These are phyloP conservation scores for Saccharomyces jurei DNA, from an alignment of 805 yeast species.

Conservation along the genomic window DNA sequence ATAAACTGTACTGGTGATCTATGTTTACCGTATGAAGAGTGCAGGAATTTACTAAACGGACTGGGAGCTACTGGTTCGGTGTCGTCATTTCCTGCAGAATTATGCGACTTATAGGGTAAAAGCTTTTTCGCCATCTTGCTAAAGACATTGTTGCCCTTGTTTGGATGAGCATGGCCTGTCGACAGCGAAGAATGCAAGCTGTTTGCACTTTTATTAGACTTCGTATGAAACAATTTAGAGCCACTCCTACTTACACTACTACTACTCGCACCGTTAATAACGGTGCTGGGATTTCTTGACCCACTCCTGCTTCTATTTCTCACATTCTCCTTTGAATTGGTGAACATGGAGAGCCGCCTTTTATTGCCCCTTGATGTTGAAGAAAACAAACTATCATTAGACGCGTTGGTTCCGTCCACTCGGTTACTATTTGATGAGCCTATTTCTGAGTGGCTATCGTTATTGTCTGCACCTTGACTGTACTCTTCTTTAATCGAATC, in stretches of 20 bases:
- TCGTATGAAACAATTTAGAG: neutral
- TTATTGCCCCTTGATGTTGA: neutral
- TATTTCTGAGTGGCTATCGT: neutral
- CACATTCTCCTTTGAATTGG: neutral
- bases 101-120: slow-evolving; percentile 18
- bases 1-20: slow-evolving; percentile 27
- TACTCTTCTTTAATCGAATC: slow-evolving; percentile 13
- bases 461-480: neutral
- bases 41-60: slow-evolving; percentile 26
- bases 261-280: neutral
- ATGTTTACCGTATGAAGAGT: slow-evolving; percentile 27
- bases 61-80: slow-evolving; percentile 21
- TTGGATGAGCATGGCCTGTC: neutral
- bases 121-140: slow-evolving; percentile 16
- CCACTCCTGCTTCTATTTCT: neutral
- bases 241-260: neutral
- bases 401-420: neutral
- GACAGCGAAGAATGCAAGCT: neutral
- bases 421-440: neutral
- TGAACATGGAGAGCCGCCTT: neutral
- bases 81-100: slow-evolving; percentile 14
- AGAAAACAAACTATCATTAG: neutral
- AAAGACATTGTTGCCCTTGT: neutral
- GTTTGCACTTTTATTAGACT: neutral
- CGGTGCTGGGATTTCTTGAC: neutral